Evolutionary conservation across 2,329 filamentous ascomycete genomes (phyloP).

Genomic region (Arthroderma uncinatum): DNA sequence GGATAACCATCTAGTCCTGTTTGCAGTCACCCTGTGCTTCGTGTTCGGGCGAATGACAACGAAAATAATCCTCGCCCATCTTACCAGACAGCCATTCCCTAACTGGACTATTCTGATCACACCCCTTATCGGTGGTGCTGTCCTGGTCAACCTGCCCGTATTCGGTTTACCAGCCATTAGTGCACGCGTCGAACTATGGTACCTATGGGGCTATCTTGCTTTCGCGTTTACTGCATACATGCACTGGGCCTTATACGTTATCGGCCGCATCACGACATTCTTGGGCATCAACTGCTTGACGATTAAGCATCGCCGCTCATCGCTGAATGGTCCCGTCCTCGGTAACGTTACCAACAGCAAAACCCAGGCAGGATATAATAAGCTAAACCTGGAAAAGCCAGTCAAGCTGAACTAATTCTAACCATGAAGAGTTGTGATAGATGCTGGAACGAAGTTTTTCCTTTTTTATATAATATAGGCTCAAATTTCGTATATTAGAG

Average conservation of each 20-base stretch:
- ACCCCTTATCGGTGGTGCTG: conserved; percentile 73
- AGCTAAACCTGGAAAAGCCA: background rate
- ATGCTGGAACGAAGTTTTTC: background rate
- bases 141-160: conserved; percentile 70
- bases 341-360: background rate
- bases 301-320: conserved; percentile 42
- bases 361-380: background rate
- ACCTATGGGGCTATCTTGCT: conserved; percentile 72
- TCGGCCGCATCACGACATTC: conserved; percentile 81
- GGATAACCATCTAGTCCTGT: conserved; percentile 81
- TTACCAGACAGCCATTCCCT: conserved; percentile 87
- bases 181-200: conserved; percentile 59
- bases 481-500: background rate
- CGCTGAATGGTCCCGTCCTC: background rate
- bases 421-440: background rate
- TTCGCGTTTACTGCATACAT: conserved; percentile 81
- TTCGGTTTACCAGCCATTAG: conserved; percentile 60
- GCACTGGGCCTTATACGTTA: conserved; percentile 83
- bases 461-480: background rate
- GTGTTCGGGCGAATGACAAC: conserved; percentile 97
- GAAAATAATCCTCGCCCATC: conserved; percentile 94
- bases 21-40: conserved; percentile 89
- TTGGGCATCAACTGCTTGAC: conserved; percentile 91
- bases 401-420: background rate
- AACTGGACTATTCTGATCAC: conserved; percentile 90